Percentiles rank a stretch among this genome's conserved stretches.
phyloP scores from a whole-genome alignment of 306 rosid species.

The Trifolium repens region DNA sequence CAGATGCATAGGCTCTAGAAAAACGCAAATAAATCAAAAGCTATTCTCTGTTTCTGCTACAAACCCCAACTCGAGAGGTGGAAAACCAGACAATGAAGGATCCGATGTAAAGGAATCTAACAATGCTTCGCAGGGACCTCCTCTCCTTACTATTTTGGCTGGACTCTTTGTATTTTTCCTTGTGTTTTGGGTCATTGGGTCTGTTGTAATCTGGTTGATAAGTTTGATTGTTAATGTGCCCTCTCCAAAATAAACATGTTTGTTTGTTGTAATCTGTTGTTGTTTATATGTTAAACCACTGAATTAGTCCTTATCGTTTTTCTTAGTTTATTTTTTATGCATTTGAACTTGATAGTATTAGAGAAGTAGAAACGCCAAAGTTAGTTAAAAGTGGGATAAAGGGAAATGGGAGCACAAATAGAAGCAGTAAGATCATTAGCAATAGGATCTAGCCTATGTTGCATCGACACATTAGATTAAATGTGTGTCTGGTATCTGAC shows the following conservation, averaged over 20 bases:
- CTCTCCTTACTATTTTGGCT: constrained; percentile 75
- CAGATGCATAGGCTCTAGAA: constrained; percentile 49
- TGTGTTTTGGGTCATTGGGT: constrained; percentile 57
- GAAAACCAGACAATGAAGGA: constrained; percentile 42
- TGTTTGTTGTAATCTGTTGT: constrained; percentile 1
- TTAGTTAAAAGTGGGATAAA: constrained; percentile 3
- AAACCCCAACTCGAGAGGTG: constrained; percentile 47
- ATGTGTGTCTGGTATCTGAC: too few relatives aligned
- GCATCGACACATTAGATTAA: too few relatives aligned
- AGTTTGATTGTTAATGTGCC: constrained; percentile 50
- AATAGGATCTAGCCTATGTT: too few relatives aligned
- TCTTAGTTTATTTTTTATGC: background rate
- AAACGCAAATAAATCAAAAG: constrained; percentile 46
- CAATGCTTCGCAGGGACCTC: constrained; percentile 63
- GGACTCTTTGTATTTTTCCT: constrained; percentile 57
- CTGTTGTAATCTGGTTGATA: constrained; percentile 55
- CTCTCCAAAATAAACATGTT: constrained; percentile 42
- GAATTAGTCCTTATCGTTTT: background rate
- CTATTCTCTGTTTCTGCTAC: constrained; percentile 49
- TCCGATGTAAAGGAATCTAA: constrained; percentile 37
- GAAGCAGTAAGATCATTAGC: too few relatives aligned
- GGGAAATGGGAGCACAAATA: background rate
- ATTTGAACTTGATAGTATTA: constrained; percentile 5
- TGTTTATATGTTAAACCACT: constrained; percentile 18
- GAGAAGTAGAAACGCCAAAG: constrained; percentile 6